Evolutionary conservation across 2,329 filamentous ascomycete genomes (phyloP), one percentile per base, ranked within the genome.

Genomic region (Cladosporium oxysporum): DNA sequence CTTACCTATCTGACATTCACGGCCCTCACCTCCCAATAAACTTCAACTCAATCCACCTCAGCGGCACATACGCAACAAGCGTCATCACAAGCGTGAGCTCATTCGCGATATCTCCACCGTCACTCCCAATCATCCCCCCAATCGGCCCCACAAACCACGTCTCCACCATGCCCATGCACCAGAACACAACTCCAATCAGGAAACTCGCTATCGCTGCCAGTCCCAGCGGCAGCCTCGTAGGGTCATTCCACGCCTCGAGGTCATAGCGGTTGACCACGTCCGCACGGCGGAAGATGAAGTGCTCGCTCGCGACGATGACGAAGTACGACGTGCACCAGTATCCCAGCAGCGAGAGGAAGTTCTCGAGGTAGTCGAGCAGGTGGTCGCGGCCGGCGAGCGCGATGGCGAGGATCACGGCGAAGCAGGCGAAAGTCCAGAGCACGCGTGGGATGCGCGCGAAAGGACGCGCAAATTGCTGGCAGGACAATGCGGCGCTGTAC

Each of bases 31-130:
- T 58, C 12, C 81, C 81, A 35, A 81, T 70, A 68, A 78, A 79
- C 75, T 79, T 83, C 68, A 80, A 72, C 77, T 87, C 84, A 66
- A 82, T 68, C 68, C 79, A 83, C 50, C 85, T 75, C 57, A 81
- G 75, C 2, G 83, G 83, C 5, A 83, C 68, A 71, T 81, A 86
- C 3, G 77, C 75, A 7, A 83, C 44, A 11, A 83, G 70, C 0
- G 83, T 84, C 33, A 85, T 81, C 4, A 82, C 76, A 50, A 87
- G 78, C 1, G 83, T 79, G 52, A 87, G 76, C 78, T 86, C 78
- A 68, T 85, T 85, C 11, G 82, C 83, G 58, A 86, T 80, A 76
- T 88, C 85, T 64, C 82, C 85, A 23, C 85, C 85, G 71, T 81
- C 79, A 6, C 81, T 82, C 0, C 87, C 86, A 31, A 89, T 84